phyloP scores from a whole-genome alignment of 2,329 filamentous ascomycete species.

The Diaporthe nobilis region DNA sequence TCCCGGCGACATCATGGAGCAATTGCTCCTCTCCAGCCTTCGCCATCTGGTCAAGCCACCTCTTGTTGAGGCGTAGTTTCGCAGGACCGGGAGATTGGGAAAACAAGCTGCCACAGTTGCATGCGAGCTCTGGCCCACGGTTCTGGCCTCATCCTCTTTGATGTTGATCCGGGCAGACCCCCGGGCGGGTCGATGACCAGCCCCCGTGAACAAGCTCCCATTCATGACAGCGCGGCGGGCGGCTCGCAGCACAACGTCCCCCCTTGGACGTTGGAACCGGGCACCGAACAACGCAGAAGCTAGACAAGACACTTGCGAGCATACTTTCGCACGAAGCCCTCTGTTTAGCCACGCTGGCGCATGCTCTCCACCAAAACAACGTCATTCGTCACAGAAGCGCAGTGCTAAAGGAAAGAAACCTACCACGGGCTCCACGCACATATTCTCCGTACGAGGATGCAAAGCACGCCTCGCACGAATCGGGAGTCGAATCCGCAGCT shows the following conservation, averaged over 20 bases:
- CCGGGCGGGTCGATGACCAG: no score
- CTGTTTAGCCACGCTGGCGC: constrained; percentile 23
- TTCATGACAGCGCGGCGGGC: constrained; percentile 2
- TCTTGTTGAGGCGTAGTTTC: constrained; percentile 1
- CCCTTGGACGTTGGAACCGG: constrained; percentile 9
- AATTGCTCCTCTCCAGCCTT: constrained; percentile 22
- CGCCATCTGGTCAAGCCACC: not conserved
- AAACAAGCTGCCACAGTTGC: constrained; percentile 13
- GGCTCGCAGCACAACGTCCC: constrained; percentile 15
- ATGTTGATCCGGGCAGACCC: not conserved
- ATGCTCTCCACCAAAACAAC: constrained; percentile 23
- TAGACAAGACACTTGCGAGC: constrained; percentile 25
- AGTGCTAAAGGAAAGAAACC: not conserved
- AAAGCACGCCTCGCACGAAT: constrained; percentile 14
- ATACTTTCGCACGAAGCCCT: constrained; percentile 20
- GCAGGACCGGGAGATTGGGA: not conserved
- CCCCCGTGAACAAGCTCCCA: not conserved
- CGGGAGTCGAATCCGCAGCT: constrained; percentile 22
- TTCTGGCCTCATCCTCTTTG: constrained; percentile 1
- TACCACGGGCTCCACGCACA: not conserved
- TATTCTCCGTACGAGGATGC: constrained; percentile 25
- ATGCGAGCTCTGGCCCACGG: constrained; percentile 11
- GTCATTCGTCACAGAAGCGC: constrained; percentile 24
- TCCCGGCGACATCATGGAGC: constrained; percentile 8
- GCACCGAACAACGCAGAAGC: constrained; percentile 22